These are phyloP conservation scores for Jatropha podagrica DNA, from an alignment of 441 rosid genomes.

Conservation along the genomic window DNA sequence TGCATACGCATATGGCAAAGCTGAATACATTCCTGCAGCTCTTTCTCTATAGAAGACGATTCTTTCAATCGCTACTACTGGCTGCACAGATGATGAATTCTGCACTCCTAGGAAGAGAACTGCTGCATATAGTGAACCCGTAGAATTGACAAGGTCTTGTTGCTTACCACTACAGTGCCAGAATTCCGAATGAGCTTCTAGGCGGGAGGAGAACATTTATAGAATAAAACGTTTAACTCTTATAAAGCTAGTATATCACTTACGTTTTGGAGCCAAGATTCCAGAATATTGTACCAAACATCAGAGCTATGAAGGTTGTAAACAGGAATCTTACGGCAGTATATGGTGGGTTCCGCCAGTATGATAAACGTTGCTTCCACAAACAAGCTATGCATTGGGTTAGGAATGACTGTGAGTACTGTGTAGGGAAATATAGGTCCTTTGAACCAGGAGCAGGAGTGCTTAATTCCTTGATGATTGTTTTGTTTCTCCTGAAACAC, in stretches of 20 bases:
- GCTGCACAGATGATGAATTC: slow-evolving; percentile 57
- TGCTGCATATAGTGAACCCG: slow-evolving; percentile 67
- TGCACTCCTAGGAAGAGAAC: slow-evolving; percentile 63
- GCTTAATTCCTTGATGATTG: slow-evolving; percentile 49
- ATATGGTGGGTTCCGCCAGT: slow-evolving; percentile 77
- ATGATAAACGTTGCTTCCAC: slow-evolving; percentile 78
- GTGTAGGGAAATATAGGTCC: slow-evolving; percentile 57
- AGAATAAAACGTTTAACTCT: not conserved
- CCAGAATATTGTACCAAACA: slow-evolving; percentile 82
- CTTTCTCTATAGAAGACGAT: slow-evolving; percentile 66
- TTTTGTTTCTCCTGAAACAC: slow-evolving; percentile 63
- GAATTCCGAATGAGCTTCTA: not conserved
- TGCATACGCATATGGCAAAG: slow-evolving; percentile 60
- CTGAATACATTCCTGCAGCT: slow-evolving; percentile 74
- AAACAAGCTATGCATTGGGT: slow-evolving; percentile 66
- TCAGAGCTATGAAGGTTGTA: slow-evolving; percentile 52
- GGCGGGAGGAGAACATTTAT: not conserved
- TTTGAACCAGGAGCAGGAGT: slow-evolving; percentile 55
- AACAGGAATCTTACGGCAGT: slow-evolving; percentile 62
- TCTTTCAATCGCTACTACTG: slow-evolving; percentile 54
- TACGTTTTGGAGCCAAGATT: slow-evolving; percentile 66
- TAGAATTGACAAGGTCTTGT: slow-evolving; percentile 54
- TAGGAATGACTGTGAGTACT: slow-evolving; percentile 55
- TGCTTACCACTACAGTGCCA: slow-evolving; percentile 22
- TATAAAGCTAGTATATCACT: slow-evolving; percentile 2